Conservation (phyloP, 208 protist genomes). For the Entamoeba dispar region DNA sequence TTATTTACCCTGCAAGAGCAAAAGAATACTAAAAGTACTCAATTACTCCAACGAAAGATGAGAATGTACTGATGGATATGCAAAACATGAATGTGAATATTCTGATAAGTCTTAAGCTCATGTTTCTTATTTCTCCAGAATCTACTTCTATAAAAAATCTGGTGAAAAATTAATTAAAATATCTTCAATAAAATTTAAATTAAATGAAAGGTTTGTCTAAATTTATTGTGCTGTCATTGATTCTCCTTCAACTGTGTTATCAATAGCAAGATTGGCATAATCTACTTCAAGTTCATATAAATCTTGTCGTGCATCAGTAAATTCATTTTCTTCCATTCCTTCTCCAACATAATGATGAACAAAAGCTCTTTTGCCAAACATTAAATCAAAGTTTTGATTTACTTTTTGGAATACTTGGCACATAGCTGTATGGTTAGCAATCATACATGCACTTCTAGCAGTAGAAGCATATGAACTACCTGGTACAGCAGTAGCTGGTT, state of each 20-base stretch:
- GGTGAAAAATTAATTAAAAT: not conserved
- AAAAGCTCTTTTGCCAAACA: conserved; percentile 51
- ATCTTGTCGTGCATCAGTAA: conserved; percentile 46
- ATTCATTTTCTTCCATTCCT: conserved; percentile 53
- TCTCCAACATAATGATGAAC: conserved; percentile 54
- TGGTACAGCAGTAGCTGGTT: conserved; percentile 67
- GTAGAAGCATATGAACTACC: conserved; percentile 61
- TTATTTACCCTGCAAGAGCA: not conserved
- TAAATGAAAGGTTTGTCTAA: no score
- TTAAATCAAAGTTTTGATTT: conserved; percentile 47
- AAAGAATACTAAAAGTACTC: not conserved
- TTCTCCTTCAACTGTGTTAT: conserved; percentile 29
- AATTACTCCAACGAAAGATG: not conserved
- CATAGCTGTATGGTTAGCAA: conserved; percentile 46
- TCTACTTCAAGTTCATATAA: conserved; percentile 43
- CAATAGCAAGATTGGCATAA: conserved; percentile 44
- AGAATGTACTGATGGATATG: not conserved
- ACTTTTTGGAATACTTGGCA: conserved; percentile 39
- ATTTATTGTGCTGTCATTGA: no score
- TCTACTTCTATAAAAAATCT: not conserved
- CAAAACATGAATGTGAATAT: not conserved
- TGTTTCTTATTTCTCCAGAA: not conserved
- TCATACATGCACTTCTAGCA: conserved; percentile 32
- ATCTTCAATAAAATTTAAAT: no score
- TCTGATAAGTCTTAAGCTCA: not conserved